Evolutionary conservation across 805 yeast species (phyloP).

Genomic region (Wickerhamomyces chaumierensis): DNA sequence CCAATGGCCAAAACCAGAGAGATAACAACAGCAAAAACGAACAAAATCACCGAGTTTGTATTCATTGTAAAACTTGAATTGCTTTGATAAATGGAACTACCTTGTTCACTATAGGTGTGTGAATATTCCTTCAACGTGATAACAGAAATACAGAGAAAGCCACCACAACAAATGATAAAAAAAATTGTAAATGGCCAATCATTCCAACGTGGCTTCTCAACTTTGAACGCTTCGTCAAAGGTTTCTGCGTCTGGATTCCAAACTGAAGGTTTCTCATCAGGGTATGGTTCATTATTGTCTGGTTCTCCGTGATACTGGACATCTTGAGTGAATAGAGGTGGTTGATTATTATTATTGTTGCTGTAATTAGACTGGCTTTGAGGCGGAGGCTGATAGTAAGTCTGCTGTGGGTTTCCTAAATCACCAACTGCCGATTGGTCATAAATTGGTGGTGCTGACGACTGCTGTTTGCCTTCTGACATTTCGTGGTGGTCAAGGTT

Average conservation of each 20-base stretch:
- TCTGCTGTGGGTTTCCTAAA: background rate
- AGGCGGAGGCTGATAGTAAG: background rate
- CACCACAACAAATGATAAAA: slow-evolving; percentile 37
- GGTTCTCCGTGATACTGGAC: slow-evolving; percentile 9
- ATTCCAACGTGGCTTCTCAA: slow-evolving; percentile 52
- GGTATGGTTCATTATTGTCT: slow-evolving; percentile 3
- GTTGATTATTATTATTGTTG: slow-evolving; percentile 1
- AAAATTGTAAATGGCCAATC: slow-evolving; percentile 64
- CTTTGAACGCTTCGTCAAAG: slow-evolving; percentile 60
- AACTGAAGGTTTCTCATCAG: slow-evolving; percentile 22
- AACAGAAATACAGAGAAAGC: slow-evolving; percentile 61
- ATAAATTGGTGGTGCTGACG: too few species aligned
- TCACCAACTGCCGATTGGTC: background rate
- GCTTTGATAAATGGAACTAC: slow-evolving; percentile 49
- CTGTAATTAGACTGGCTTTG: background rate
- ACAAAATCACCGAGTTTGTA: slow-evolving; percentile 63
- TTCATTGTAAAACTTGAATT: slow-evolving; percentile 50
- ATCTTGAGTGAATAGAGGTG: slow-evolving; percentile 16
- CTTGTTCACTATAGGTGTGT: slow-evolving; percentile 40
- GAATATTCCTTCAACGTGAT: slow-evolving; percentile 58
- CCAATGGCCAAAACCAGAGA: slow-evolving; percentile 45
- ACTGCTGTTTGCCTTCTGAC: too few species aligned
- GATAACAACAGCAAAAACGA: slow-evolving; percentile 52
- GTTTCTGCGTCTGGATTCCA: slow-evolving; percentile 29
- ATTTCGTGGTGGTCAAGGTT: too few species aligned